phyloP scores from a whole-genome alignment of 257 asterid species.

The Primulina huaijiensis region DNA sequence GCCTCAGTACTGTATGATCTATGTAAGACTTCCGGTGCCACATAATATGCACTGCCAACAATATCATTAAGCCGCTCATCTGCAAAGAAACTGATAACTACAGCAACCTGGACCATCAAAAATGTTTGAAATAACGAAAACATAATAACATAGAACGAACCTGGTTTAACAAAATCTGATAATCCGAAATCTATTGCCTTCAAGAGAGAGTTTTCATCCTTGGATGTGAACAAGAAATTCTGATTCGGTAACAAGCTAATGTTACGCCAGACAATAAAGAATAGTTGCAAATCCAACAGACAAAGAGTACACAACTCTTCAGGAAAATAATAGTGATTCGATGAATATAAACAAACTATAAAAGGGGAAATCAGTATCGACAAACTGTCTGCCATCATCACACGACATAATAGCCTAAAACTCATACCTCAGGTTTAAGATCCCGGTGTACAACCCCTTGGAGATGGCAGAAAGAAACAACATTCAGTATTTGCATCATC shows the following conservation, averaged over 20 bases:
- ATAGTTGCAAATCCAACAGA: neutral
- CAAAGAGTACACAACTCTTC: neutral
- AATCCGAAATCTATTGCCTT: slow-evolving; percentile 33
- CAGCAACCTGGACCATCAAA: neutral
- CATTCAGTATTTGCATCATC: slow-evolving; percentile 48
- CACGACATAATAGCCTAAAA: neutral
- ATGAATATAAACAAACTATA: neutral
- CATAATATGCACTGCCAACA: slow-evolving; percentile 67
- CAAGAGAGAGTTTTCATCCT: slow-evolving; percentile 27
- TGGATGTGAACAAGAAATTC: slow-evolving; percentile 30
- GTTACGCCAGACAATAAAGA: slow-evolving; percentile 24
- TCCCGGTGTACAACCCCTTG: slow-evolving; percentile 68
- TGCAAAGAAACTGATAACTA: slow-evolving; percentile 21
- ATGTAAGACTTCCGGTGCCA: slow-evolving; percentile 62
- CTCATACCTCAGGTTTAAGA: slow-evolving; percentile 59
- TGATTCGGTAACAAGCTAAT: slow-evolving; percentile 32
- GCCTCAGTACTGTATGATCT: slow-evolving; percentile 64
- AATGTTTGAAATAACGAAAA: neutral
- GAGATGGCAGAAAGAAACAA: slow-evolving; percentile 56
- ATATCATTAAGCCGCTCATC: slow-evolving; percentile 65
- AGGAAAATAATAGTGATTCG: neutral
- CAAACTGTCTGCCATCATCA: neutral
- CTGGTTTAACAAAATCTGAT: slow-evolving; percentile 34
- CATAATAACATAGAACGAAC: slow-evolving; percentile 16
- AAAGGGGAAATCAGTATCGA: neutral